Evolutionary conservation across 345 rosid genomes (phyloP), one percentile per base, ranked within the genome.

Genomic region (Gossypium mustelinum): DNA sequence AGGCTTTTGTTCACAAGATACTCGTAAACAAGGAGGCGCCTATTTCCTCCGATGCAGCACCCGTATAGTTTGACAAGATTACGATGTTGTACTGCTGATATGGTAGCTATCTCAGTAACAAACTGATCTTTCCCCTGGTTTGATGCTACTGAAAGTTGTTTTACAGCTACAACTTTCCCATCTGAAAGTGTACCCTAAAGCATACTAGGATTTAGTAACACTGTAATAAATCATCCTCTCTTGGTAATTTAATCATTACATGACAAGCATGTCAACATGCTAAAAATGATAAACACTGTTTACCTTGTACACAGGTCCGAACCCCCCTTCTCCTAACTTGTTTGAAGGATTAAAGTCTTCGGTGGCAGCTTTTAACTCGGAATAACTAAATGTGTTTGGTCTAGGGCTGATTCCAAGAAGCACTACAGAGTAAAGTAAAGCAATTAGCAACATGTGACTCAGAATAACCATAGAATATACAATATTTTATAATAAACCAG

Each of bases 21-120:
- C 84, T 92, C 97, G 25, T 88, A 90, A n/a, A 90, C 92, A 48
- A 92, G 90, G 78, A 92, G 87, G 27, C 85, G 82, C 43, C 79
- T 84, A 4, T 81, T 75, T 59, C 90, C 91, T 67, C 86, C 92
- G 8, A 88, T 87, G 83, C 94, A 88, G 82, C 92, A 89, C 16
- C 92, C 91, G 25, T 91, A 79, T 63, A 89, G 72, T 81, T 88
- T 89, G 63, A 91, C 92, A 47, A 91, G 92, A 78, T 89, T 88
- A 39, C 89, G 86, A 75, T 88, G 89, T 70, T 88, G 89, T 65
- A 86, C 89, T 43, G 88, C 88, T 69, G 92, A 62, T 65, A 82
- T 77, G 44, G 68, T 77, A 3, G 85, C 80, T 25, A 84, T 79
- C 79, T 84, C 87, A 41, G 82, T 43, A 65, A 77, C 27, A 66